Evolutionary conservation across 495 filamentous ascomycete species (phyloP).

Genomic region (Rhizodiscina lignyota): DNA sequence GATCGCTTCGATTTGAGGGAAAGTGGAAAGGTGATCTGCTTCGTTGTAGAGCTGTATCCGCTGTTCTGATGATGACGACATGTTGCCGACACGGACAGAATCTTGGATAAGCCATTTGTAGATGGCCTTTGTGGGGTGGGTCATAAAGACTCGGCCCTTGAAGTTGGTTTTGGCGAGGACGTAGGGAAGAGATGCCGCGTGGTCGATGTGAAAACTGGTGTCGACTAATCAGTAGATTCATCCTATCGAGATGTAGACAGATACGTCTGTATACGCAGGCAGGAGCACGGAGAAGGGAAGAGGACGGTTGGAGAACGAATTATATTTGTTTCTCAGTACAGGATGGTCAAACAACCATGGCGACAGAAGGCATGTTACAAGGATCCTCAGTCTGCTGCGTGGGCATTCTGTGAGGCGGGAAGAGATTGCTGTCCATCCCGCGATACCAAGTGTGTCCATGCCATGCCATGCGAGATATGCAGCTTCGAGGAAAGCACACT

Average conservation of each 20-base stretch:
- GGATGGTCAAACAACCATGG: too few relatives aligned
- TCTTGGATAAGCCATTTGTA: conserved; percentile 99
- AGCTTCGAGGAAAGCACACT: too few relatives aligned
- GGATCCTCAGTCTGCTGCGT: too few relatives aligned
- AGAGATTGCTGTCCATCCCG: too few relatives aligned
- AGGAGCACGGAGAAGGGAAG: too few relatives aligned
- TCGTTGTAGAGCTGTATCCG: conserved; percentile 78
- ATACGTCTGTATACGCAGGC: neutral
- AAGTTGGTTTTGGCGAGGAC: conserved; percentile 97
- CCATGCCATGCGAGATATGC: too few relatives aligned
- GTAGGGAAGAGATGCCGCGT: conserved; percentile 90
- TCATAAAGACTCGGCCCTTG: conserved; percentile 94
- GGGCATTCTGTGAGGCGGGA: too few relatives aligned
- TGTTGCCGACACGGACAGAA: conserved; percentile 76
- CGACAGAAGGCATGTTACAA: too few relatives aligned
- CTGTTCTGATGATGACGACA: conserved; percentile 54
- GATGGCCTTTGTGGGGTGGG: conserved; percentile 95
- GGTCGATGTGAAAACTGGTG: conserved; percentile 85
- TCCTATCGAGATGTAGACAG: neutral
- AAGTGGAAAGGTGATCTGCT: conserved; percentile 81
- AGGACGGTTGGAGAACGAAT: too few relatives aligned
- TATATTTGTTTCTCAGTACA: too few relatives aligned
- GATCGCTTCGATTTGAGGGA: conserved; percentile 87
- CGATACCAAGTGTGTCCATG: too few relatives aligned
- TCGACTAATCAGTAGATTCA: conserved; percentile 17